Evolutionary conservation across 345 rosid species (phyloP).

Genomic region (Combretum micranthum): DNA sequence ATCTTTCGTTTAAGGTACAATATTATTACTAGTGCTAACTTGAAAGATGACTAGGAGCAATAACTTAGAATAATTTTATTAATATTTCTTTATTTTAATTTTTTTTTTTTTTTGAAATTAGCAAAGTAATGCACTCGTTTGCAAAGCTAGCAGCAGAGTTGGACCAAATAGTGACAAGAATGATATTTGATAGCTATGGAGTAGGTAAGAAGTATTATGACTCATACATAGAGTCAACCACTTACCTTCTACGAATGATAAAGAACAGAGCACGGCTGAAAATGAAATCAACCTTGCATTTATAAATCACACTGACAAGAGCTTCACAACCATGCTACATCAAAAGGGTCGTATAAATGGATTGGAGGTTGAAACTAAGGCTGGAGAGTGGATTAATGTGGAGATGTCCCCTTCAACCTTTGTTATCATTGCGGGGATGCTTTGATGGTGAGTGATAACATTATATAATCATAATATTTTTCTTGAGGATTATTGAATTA

Average conservation of each 20-base stretch:
- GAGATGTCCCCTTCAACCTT: conserved; percentile 44
- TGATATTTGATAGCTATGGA: conserved; percentile 63
- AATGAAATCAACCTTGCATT: conserved; percentile 40
- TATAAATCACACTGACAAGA: conserved; percentile 48
- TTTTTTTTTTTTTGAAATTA: conserved; percentile 4
- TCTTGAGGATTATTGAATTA: no score
- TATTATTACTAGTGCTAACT: no score
- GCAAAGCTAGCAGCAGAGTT: conserved; percentile 36
- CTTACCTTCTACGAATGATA: conserved; percentile 40
- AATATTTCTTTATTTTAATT: no score
- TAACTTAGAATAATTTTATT: no score
- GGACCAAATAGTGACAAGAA: conserved; percentile 38
- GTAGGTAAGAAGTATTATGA: conserved; percentile 23
- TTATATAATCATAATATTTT: not conserved
- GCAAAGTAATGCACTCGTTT: conserved; percentile 19
- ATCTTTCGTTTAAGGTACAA: no score
- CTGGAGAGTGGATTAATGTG: conserved; percentile 34
- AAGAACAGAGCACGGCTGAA: conserved; percentile 27
- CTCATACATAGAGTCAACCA: conserved; percentile 27
- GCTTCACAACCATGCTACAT: conserved; percentile 50
- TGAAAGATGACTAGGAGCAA: no score
- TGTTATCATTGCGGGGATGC: conserved; percentile 50
- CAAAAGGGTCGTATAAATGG: conserved; percentile 44
- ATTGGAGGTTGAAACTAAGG: conserved; percentile 37
- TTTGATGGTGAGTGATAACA: conserved; percentile 33